Evolutionary conservation across 2,329 filamentous ascomycete genomes (phyloP), one percentile per base, ranked within the genome.

Genomic region (Beauveria australis): DNA sequence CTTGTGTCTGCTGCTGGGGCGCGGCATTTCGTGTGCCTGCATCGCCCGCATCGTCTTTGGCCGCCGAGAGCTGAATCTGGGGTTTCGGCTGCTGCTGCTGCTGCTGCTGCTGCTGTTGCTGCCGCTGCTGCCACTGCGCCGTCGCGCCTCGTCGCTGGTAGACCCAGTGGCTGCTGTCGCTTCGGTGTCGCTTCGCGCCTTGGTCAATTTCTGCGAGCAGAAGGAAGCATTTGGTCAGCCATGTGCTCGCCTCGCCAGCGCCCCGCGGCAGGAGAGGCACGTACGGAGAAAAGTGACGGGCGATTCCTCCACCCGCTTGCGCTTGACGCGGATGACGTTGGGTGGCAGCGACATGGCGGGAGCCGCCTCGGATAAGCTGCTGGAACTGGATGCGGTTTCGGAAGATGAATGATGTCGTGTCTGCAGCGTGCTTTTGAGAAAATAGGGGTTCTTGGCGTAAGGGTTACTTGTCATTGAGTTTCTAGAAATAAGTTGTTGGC

Each of bases 251-350:
- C 22, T 28, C n/a, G 9, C 18, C 19, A 9, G 18, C 10, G 47
- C 30, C 10, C 9, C 18, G 33, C 47, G 37, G 26, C 47, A 40
- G 46, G 46, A 49, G 37, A 30, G 44, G 6, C 19, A 73, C 79
- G 63, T 67, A 85, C 81, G 78, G 52, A 85, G 76, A 66, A 82
- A 83, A 58, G 81, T 78, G 55, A 85, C 79, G 3, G 82, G 80
- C 14, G 75, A 73, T 61, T 81, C 78, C 18, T 79, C 80, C 55
- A 77, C 78, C 46, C 81, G 79, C 73, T 85, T 85, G 67, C 83
- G 81, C 76, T 85, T 85, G 65, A 86, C 79, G 61, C 81, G 79
- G 70, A 86, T 85, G 53, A 82, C 73, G 63, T 83, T 78, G 28
- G 82, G 82, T 26, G 82, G 83, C 4, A 83, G 73, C 53, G 82